These are phyloP conservation scores for Spatholobus suberectus DNA, from an alignment of 306 rosid genomes.

Conservation along the genomic window DNA sequence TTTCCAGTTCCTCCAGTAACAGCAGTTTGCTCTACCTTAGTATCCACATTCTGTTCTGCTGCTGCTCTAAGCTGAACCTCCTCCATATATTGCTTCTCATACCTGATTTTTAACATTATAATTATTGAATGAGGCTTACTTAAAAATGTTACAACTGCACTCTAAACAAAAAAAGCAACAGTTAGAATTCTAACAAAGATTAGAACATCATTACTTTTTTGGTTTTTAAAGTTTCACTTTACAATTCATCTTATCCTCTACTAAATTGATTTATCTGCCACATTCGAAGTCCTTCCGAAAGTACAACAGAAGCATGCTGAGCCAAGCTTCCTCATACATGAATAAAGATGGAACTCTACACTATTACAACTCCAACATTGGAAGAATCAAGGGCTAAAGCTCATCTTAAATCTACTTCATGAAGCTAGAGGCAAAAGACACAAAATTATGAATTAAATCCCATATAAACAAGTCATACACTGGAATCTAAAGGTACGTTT, in stretches of 20 bases:
- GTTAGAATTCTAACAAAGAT: slow-evolving; percentile 5
- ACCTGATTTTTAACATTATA: slow-evolving; percentile 58
- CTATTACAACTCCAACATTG: background rate
- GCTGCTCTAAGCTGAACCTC: slow-evolving; percentile 75
- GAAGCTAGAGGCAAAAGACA: background rate
- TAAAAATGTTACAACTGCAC: slow-evolving; percentile 5
- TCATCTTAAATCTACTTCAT: background rate
- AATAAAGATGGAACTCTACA: background rate
- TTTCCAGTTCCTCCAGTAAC: slow-evolving; percentile 58
- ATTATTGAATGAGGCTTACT: slow-evolving; percentile 22
- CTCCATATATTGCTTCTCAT: slow-evolving; percentile 85
- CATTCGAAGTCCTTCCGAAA: background rate
- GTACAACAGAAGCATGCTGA: background rate
- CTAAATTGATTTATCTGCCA: background rate
- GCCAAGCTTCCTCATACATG: background rate
- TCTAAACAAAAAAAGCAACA: background rate
- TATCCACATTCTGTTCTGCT: slow-evolving; percentile 61
- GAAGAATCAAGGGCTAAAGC: slow-evolving; percentile 1
- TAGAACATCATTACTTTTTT: background rate
- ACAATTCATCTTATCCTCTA: background rate
- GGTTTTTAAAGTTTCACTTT: background rate
- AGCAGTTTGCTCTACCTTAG: slow-evolving; percentile 54
- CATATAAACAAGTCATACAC: background rate
- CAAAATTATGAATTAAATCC: background rate
- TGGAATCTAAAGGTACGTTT: background rate